Evolutionary conservation across 306 rosid species (phyloP), one percentile per base, ranked within the genome.

Genomic region (Cicer yamashitae): DNA sequence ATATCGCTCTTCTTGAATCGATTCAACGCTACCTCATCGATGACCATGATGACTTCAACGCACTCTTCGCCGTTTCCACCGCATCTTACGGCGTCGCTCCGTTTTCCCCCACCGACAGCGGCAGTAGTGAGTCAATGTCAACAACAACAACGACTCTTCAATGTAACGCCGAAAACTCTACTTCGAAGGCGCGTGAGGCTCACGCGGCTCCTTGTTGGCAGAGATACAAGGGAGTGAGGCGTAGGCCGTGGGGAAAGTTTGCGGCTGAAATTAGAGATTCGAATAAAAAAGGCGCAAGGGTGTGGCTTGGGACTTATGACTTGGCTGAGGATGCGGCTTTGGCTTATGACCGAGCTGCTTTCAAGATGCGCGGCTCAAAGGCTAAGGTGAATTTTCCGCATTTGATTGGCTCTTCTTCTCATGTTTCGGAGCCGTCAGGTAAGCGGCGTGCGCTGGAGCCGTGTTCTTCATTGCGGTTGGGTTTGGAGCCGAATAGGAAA

Each of bases 201-300:
- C 34, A 67, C 64, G 70, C 79, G 30, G 20, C 25, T 9, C 7
- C 70, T 1, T 10, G 38, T 3, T 73, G 74, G 72, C 56, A 39
- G 60, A 87, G 67, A 6, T 89, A 74, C 54, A 70, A 78, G 50
- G 91, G 94, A 1, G 94, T 87, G 71, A 82, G 94, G 64, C 77
- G 89, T 7, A 75, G 91, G 79, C 91, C 91, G 0, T 87, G 90
- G 94, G 94, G 94, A 6, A 87, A 87, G 75, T 89, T 75, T 30
- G 94, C 91, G 0, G 91, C 91, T 6, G 91, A 89, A 20, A 82
- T 82, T 3, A 78, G 86, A 10, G 86, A 82, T 13, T 77, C 86
- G 0, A 82, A 74, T 12, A 86, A 66, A 69, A 89, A 82, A 7
- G 90, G 94, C 8, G 76, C 77, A 2, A 86, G 91, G 30, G 81